Evolutionary conservation across 2,329 filamentous ascomycete genomes (phyloP).

Genomic region (Fusarium papillatum): DNA sequence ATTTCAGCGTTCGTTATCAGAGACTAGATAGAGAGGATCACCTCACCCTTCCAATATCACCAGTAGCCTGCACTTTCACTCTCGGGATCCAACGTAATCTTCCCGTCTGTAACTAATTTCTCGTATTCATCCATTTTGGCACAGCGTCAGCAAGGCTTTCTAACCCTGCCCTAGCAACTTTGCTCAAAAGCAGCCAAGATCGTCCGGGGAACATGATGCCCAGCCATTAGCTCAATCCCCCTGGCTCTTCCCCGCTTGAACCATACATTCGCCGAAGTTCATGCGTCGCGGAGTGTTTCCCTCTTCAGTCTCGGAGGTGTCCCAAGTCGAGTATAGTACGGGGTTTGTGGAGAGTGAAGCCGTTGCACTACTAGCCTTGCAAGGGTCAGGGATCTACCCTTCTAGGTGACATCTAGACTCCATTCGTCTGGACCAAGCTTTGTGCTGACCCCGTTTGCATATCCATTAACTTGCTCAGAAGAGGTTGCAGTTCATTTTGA

Average conservation of each 20-base stretch:
- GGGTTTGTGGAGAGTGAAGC: background rate
- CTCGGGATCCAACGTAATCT: background rate
- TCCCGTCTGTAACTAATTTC: background rate
- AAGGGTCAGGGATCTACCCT: background rate
- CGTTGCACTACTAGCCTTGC: background rate
- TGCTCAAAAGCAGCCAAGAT: background rate
- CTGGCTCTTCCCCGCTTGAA: background rate
- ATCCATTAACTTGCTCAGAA: background rate
- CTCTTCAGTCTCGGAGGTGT: background rate
- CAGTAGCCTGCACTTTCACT: background rate
- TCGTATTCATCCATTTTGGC: background rate
- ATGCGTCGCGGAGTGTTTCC: background rate
- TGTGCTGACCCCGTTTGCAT: background rate
- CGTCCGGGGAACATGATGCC: background rate
- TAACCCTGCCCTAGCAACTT: background rate
- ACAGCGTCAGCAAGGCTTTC: background rate
- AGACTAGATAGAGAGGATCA: background rate
- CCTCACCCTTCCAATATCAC: background rate
- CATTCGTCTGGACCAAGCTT: background rate
- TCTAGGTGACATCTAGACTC: background rate
- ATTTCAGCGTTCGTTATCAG: background rate
- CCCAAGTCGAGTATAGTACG: background rate
- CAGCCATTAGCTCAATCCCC: background rate
- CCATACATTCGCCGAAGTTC: background rate
- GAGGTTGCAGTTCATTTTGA: background rate